Evolutionary conservation across 2,329 filamentous ascomycete genomes (phyloP).

Genomic region (Zalaria obscura): DNA sequence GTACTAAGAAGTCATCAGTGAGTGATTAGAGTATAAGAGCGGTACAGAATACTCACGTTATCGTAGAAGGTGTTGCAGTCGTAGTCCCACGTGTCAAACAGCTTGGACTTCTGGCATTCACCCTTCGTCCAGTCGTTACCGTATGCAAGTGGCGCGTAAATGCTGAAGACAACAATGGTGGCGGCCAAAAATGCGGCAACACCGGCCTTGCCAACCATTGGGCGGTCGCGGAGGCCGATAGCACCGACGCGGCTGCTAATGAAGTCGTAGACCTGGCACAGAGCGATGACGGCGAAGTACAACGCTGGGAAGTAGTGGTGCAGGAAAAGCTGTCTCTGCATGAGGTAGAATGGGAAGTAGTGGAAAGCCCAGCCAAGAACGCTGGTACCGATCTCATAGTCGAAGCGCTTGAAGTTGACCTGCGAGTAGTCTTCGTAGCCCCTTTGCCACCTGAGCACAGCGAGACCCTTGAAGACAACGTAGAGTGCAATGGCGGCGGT

Average conservation of each 20-base stretch:
- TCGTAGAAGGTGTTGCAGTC: slow-evolving; percentile 90
- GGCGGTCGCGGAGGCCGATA: slow-evolving; percentile 54
- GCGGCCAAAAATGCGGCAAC: slow-evolving; percentile 61
- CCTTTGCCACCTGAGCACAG: slow-evolving; percentile 86
- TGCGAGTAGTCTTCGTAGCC: slow-evolving; percentile 76
- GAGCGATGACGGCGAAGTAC: slow-evolving; percentile 81
- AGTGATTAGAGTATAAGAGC: no score
- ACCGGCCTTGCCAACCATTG: slow-evolving; percentile 59
- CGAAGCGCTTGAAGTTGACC: slow-evolving; percentile 83
- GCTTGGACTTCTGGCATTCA: slow-evolving; percentile 75
- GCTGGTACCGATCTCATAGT: slow-evolving; percentile 85
- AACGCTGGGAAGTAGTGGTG: slow-evolving; percentile 97
- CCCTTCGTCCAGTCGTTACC: slow-evolving; percentile 87
- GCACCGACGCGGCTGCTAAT: slow-evolving; percentile 56
- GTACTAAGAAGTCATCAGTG: slow-evolving; percentile 10
- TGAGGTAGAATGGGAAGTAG: slow-evolving; percentile 97
- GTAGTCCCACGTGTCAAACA: slow-evolving; percentile 88
- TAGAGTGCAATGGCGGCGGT: slow-evolving; percentile 67
- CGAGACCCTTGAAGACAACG: slow-evolving; percentile 70
- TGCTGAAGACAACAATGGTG: slow-evolving; percentile 59
- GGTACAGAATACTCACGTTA: slow-evolving; percentile 49
- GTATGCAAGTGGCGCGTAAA: slow-evolving; percentile 85
- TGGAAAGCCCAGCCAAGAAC: slow-evolving; percentile 94
- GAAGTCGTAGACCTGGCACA: slow-evolving; percentile 86
- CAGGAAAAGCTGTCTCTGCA: slow-evolving; percentile 94